phyloP scores from a whole-genome alignment of 2,329 filamentous ascomycete species.

The Aureobasidium sp. region DNA sequence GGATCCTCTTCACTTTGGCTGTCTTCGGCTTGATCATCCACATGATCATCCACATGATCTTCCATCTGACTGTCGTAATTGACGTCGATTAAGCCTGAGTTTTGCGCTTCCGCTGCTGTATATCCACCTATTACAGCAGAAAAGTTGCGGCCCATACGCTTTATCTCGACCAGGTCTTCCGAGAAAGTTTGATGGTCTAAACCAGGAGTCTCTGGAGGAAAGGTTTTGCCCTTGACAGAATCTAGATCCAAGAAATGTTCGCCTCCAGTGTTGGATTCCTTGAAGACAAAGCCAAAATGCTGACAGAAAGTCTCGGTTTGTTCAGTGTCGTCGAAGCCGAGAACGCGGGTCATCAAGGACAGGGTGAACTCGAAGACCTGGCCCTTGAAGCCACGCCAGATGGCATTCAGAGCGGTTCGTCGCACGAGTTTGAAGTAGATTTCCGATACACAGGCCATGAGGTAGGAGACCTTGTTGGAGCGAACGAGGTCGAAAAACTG shows the following conservation, averaged over 20 bases:
- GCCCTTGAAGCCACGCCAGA: constrained; percentile 42
- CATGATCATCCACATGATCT: constrained; percentile 27
- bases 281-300: constrained; percentile 44
- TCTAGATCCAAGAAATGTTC: constrained; percentile 43
- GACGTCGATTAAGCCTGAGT: constrained; percentile 41
- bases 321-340: constrained; percentile 48
- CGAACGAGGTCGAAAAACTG: constrained; percentile 49
- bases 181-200: constrained; percentile 45
- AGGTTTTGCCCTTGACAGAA: constrained; percentile 31
- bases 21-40: constrained; percentile 37
- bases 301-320: constrained; percentile 47
- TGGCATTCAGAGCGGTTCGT: constrained; percentile 45
- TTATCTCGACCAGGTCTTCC: constrained; percentile 46
- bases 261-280: constrained; percentile 24
- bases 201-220: constrained; percentile 23
- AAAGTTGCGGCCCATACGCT: constrained; percentile 47
- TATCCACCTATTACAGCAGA: constrained; percentile 50
- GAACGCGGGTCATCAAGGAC: constrained; percentile 39
- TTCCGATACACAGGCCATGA: constrained; percentile 56
- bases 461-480: constrained; percentile 48
- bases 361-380: constrained; percentile 50
- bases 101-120: constrained; percentile 42
- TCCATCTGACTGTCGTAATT: constrained; percentile 25
- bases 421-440: constrained; percentile 53
- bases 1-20: constrained; percentile 23